Percentiles rank a stretch among this genome's conserved stretches.
Conservation (phyloP, 306 rosid species). For the Vigna hirtella region DNA sequence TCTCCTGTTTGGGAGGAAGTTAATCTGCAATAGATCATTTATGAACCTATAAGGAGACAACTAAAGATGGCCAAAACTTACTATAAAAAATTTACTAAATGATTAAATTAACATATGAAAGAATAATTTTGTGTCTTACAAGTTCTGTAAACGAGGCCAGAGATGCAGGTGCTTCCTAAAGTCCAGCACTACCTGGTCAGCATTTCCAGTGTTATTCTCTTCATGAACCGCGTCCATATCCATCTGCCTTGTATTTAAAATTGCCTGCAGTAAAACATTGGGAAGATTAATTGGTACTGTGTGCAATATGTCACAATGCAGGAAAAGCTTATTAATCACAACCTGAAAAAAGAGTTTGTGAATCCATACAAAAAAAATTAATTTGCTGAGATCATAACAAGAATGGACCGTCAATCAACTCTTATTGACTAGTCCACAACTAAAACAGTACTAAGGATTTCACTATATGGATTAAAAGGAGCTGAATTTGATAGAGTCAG, state of each 20-base stretch:
- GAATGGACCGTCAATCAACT: constrained; percentile 20
- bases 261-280: constrained; percentile 55
- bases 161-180: constrained; percentile 64
- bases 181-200: constrained; percentile 61
- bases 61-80: constrained; percentile 17
- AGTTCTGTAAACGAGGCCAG: constrained; percentile 65
- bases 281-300: constrained; percentile 23
- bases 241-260: constrained; percentile 58
- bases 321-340: neutral
- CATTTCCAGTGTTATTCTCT: constrained; percentile 49
- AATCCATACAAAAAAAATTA: constrained; percentile 22
- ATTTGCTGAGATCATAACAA: constrained; percentile 4
- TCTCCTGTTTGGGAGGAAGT: constrained; percentile 54
- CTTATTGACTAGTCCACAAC: constrained; percentile 13
- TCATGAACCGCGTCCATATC: constrained; percentile 58
- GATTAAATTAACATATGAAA: constrained; percentile 26
- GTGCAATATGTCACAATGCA: constrained; percentile 18
- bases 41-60: constrained; percentile 38
- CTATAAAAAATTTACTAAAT: constrained; percentile 25
- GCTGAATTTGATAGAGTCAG: constrained; percentile 9
- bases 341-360: constrained; percentile 20
- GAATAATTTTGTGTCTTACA: constrained; percentile 62
- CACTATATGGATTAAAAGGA: constrained; percentile 11
- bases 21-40: constrained; percentile 61
- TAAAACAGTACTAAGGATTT: constrained; percentile 20